These are phyloP conservation scores for Actinomortierella ambigua DNA, from an alignment of 371 early-diverging fungal genomes.

Conservation along the genomic window DNA sequence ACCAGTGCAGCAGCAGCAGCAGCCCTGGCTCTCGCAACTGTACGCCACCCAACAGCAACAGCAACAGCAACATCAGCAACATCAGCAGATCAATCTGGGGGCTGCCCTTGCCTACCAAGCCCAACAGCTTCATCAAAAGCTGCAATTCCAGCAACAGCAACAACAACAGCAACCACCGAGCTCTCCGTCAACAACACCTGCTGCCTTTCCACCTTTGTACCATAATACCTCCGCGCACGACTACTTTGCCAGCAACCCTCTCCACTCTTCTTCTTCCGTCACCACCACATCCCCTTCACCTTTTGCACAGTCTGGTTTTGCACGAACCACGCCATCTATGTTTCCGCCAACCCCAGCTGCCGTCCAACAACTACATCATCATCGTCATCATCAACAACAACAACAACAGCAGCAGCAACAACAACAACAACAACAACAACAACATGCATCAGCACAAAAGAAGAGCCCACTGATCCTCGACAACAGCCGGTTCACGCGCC, in stretches of 20 bases:
- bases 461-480: constrained; percentile 34
- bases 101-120: neutral
- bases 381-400: constrained; percentile 6
- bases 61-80: constrained; percentile 15
- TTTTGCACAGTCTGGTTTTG: too few species aligned
- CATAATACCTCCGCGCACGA: too few species aligned
- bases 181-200: too few species aligned
- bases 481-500: constrained; percentile 36
- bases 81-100: constrained; percentile 1
- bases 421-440: constrained; percentile 5
- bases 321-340: too few species aligned
- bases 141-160: constrained; percentile 13
- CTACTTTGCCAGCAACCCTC: too few species aligned
- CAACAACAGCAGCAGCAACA: constrained; percentile 6
- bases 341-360: neutral
- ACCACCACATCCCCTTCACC: too few species aligned
- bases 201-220: too few species aligned
- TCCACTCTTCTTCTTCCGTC: too few species aligned
- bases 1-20: constrained; percentile 4
- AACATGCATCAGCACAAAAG: neutral
- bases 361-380: constrained; percentile 1
- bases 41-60: constrained; percentile 22
- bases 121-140: constrained; percentile 8
- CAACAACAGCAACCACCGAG: constrained; percentile 3
- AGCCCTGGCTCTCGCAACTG: constrained; percentile 19